Conservation (phyloP, 1,284 basidiomycete genomes). For the Ustilago tritici region DNA sequence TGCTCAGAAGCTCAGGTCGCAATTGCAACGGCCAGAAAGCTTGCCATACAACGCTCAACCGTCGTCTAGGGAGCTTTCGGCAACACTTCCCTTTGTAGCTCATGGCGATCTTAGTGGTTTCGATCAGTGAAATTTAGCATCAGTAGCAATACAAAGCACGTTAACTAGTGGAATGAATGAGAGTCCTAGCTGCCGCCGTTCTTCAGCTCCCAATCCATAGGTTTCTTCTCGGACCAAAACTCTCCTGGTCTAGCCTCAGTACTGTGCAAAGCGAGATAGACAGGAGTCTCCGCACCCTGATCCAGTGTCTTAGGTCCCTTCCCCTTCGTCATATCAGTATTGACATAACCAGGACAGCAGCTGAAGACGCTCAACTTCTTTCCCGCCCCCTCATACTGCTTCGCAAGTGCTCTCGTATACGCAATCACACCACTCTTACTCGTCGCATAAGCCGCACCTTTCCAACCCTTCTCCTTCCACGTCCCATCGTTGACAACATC, state of each 20-base stretch:
- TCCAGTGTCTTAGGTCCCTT: conserved; percentile 61
- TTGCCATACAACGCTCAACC: not conserved
- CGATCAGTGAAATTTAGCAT: not conserved
- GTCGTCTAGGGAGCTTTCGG: conserved; percentile 21
- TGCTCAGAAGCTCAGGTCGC: conserved; percentile 32
- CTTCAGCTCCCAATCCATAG: conserved; percentile 29
- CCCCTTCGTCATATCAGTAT: conserved; percentile 63
- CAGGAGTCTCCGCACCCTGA: conserved; percentile 66
- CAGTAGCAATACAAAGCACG: not conserved
- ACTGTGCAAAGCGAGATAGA: conserved; percentile 56
- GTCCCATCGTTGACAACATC: conserved; percentile 51
- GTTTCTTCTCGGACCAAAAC: conserved; percentile 46
- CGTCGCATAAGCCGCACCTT: conserved; percentile 60
- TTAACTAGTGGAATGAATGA: not conserved
- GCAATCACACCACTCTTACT: conserved; percentile 62
- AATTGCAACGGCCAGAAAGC: conserved; percentile 19
- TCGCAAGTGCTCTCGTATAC: conserved; percentile 53
- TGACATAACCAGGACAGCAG: conserved; percentile 67
- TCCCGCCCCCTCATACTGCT: conserved; percentile 44
- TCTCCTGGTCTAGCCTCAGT: conserved; percentile 47
- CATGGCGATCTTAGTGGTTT: conserved; percentile 36
- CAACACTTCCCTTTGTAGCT: conserved; percentile 41
- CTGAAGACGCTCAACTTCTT: conserved; percentile 52
- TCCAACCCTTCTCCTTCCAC: conserved; percentile 64
- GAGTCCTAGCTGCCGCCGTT: not conserved